phyloP scores from a whole-genome alignment of 108 stramenopile species.

The Nannochloropsis oceanica region DNA sequence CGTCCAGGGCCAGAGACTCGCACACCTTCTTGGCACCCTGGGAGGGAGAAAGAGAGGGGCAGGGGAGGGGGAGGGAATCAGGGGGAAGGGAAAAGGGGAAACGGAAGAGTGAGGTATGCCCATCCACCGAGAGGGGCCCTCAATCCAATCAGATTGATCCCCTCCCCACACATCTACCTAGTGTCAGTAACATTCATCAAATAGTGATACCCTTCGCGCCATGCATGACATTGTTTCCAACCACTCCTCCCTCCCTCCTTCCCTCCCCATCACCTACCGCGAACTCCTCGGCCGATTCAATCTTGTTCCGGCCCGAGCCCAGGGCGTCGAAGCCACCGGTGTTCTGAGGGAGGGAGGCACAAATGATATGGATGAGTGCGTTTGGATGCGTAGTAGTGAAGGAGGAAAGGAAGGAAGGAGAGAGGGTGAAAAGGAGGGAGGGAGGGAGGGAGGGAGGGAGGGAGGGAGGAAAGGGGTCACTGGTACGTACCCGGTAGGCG shows the following conservation, averaged over 20 bases:
- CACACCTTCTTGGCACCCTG: not conserved
- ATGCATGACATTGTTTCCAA: too few relatives aligned
- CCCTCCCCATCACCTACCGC: not conserved
- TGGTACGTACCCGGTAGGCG: slow-evolving; percentile 7
- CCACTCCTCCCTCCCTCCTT: not conserved
- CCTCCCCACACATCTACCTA: too few relatives aligned
- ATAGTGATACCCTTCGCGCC: too few relatives aligned
- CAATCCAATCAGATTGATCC: too few relatives aligned
- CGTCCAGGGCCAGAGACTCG: slow-evolving; percentile 2
- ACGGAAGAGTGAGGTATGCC: not conserved
- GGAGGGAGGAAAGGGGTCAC: not conserved
- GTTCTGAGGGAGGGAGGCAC: slow-evolving; percentile 4
- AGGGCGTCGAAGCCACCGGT: slow-evolving; percentile 38
- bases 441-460: not conserved
- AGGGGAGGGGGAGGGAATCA: not conserved
- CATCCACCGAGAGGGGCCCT: too few relatives aligned
- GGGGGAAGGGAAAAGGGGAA: not conserved
- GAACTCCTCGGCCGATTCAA: slow-evolving; percentile 30
- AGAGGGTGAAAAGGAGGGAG: not conserved
- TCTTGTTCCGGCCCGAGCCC: slow-evolving; percentile 33
- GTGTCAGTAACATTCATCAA: too few relatives aligned
- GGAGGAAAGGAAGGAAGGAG: not conserved
- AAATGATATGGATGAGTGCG: too few relatives aligned
- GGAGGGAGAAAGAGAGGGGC: not conserved
- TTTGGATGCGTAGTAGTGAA: not conserved